Evolutionary conservation across 1,139 yeast species (phyloP).

Genomic region (Sporopachydermia cereana): DNA sequence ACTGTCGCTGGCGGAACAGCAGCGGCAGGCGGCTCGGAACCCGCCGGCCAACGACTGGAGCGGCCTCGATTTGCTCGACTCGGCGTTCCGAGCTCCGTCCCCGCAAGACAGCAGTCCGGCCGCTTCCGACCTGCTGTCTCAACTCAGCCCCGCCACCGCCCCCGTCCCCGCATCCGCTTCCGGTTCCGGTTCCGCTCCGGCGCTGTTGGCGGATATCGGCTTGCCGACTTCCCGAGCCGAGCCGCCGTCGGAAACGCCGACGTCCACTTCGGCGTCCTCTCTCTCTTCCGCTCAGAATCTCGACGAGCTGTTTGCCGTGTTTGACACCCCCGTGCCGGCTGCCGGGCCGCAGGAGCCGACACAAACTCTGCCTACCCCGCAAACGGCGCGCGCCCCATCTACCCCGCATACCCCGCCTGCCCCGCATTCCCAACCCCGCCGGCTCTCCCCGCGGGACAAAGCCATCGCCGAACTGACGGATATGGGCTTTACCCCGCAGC

Average conservation of each 20-base stretch:
- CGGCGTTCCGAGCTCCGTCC: constrained; percentile 8
- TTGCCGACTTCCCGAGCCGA: not conserved
- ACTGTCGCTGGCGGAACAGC: constrained; percentile 22
- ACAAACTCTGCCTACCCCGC: not conserved
- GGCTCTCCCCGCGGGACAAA: not conserved
- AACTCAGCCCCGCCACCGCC: too few species aligned
- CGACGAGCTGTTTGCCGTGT: constrained; percentile 22
- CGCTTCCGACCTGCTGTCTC: not conserved
- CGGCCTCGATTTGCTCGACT: constrained; percentile 16
- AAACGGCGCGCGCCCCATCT: not conserved
- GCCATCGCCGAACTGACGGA: constrained; percentile 62
- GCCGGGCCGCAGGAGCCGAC: not conserved
- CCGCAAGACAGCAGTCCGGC: constrained; percentile 6
- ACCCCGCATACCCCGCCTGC: not conserved
- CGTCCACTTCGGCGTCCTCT: constrained; percentile 6
- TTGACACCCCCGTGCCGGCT: constrained; percentile 15
- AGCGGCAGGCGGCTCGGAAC: constrained; percentile 12
- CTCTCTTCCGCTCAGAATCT: constrained; percentile 12
- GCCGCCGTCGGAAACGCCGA: not conserved
- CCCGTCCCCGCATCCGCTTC: constrained; percentile 2
- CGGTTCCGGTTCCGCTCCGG: constrained; percentile 10
- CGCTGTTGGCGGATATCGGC: constrained; percentile 16
- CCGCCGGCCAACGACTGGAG: constrained; percentile 14
- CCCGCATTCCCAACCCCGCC: not conserved
- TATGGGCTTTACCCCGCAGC: constrained; percentile 63